phyloP scores from a whole-genome alignment of 192 early-diverging fungal species.

The Backusella parvicylindrica region DNA sequence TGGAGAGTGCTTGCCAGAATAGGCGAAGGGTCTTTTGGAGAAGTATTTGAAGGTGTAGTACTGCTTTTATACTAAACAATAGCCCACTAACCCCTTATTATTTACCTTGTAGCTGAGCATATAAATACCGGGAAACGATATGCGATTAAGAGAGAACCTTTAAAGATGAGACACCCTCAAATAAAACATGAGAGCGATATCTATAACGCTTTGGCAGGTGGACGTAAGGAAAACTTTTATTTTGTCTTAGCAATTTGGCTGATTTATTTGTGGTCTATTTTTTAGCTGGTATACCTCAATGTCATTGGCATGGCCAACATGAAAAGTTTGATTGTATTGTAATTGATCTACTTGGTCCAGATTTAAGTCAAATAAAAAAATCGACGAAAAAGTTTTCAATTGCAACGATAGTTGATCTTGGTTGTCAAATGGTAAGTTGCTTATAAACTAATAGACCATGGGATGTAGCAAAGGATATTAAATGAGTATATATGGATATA shows the following conservation, averaged over 20 bases:
- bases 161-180: conserved; percentile 41
- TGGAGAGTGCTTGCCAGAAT: conserved; percentile 54
- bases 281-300: conserved; percentile 46
- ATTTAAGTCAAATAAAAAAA: conserved; percentile 43
- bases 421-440: conserved; percentile 48
- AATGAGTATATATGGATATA: neutral
- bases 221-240: conserved; percentile 31
- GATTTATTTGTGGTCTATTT: conserved; percentile 14
- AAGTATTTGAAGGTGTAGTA: conserved; percentile 55
- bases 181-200: conserved; percentile 45
- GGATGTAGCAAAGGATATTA: neutral
- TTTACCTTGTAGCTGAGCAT: conserved; percentile 36
- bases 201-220: conserved; percentile 41
- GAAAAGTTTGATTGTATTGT: conserved; percentile 46
- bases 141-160: conserved; percentile 52
- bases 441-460: neutral
- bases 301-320: conserved; percentile 53
- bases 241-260: neutral
- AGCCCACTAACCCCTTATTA: neutral
- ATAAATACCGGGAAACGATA: conserved; percentile 39
- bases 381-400: conserved; percentile 40
- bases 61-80: neutral
- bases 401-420: conserved; percentile 44
- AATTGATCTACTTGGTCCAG: conserved; percentile 56
- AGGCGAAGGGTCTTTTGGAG: conserved; percentile 61